These are phyloP conservation scores for Acorus gramineus DNA, from an alignment of 106 monocot species.

Conservation along the genomic window DNA sequence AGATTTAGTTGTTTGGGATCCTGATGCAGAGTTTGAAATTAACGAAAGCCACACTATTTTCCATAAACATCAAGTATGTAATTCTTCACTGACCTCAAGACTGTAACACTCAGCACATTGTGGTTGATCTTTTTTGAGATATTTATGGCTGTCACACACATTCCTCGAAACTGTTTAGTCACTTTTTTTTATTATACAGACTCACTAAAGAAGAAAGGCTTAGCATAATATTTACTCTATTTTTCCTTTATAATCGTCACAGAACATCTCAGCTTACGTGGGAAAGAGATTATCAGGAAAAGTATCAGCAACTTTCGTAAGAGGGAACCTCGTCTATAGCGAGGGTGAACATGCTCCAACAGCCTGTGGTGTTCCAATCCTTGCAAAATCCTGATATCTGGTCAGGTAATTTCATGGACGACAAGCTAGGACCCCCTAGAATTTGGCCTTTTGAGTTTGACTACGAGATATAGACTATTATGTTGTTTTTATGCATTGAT, in stretches of 20 bases:
- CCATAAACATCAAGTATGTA: conserved; percentile 64
- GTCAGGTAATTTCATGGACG: no score
- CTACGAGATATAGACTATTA: no score
- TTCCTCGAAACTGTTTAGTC: no score
- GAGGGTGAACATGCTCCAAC: conserved; percentile 54
- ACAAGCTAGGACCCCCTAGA: no score
- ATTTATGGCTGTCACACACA: no score
- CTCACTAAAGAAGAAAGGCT: no score
- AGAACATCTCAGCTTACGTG: conserved; percentile 79
- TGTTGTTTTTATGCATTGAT: no score
- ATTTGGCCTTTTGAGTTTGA: no score
- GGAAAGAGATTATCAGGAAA: conserved; percentile 59
- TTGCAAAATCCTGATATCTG: conserved; percentile 26
- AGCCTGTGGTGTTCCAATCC: conserved; percentile 69
- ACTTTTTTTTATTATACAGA: no score
- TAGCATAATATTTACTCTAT: no score
- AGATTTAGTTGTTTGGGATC: conserved; percentile 88
- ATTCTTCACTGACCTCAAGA: not conserved
- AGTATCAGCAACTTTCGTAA: conserved; percentile 67
- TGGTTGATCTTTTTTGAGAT: not conserved
- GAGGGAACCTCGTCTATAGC: conserved; percentile 80
- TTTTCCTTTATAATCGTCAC: not conserved
- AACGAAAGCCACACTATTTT: conserved; percentile 40
- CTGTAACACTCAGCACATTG: not conserved
- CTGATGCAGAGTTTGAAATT: conserved; percentile 67